These are phyloP conservation scores for Oenanthe javanica DNA, from an alignment of 140 eudicot species.

Conservation along the genomic window DNA sequence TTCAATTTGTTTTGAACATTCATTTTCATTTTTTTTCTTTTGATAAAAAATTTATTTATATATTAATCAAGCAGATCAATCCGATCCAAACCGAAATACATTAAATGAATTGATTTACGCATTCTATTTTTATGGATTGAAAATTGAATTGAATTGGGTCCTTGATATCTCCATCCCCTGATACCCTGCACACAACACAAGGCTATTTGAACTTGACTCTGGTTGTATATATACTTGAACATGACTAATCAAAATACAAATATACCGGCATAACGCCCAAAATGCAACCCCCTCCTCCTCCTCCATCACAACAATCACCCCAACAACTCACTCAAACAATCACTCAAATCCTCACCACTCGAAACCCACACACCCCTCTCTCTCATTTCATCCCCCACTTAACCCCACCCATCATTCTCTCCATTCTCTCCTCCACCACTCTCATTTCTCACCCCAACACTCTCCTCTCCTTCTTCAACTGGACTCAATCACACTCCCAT, in stretches of 20 bases:
- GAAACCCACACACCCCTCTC: neutral
- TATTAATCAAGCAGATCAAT: no score
- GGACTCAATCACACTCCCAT: neutral
- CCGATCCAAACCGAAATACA: no score
- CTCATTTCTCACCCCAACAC: neutral
- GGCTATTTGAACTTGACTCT: no score
- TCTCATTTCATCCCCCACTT: neutral
- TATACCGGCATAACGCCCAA: neutral
- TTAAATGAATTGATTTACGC: no score
- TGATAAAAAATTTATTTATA: no score
- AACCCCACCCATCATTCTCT: slow-evolving; percentile 4
- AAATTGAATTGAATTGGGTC: no score
- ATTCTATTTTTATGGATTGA: no score
- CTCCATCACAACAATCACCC: neutral
- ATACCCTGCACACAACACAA: no score
- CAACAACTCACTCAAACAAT: neutral
- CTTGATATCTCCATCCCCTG: no score
- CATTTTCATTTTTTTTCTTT: no score
- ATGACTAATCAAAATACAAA: neutral
- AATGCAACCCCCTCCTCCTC: neutral
- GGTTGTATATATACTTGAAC: no score
- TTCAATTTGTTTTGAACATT: no score
- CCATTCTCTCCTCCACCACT: neutral
- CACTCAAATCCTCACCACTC: neutral
- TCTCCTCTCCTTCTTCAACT: slow-evolving; percentile 1